Percentiles rank a stretch among this genome's conserved stretches.
Evolutionary conservation across 441 rosid genomes (phyloP).

Genomic region (Jatropha podagrica): DNA sequence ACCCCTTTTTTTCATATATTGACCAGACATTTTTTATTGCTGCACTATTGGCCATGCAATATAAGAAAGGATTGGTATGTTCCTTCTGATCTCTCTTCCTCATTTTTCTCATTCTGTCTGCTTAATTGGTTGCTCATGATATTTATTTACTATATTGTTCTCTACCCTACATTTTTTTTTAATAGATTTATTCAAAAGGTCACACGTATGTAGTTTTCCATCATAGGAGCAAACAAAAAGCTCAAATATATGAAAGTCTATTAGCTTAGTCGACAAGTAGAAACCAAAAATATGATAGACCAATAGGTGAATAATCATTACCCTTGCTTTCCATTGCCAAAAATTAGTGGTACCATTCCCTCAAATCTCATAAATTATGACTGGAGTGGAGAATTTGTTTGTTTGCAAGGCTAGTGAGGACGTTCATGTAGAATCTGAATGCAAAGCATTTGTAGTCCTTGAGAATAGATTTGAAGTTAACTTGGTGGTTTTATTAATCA

Average conservation of each 20-base stretch:
- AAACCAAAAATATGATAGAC: not conserved
- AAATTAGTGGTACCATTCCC: not conserved
- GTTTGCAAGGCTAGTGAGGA: not conserved
- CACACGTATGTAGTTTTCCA: not conserved
- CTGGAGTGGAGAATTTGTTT: not conserved
- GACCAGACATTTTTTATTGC: slow-evolving; percentile 92
- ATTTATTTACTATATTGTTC: not conserved
- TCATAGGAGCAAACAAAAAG: not conserved
- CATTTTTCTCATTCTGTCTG: not conserved
- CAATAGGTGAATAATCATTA: not conserved
- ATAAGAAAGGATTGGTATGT: slow-evolving; percentile 87
- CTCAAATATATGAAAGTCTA: not conserved
- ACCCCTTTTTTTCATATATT: slow-evolving; percentile 22
- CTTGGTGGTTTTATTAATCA: not conserved
- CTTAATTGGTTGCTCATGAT: not conserved
- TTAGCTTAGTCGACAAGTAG: not conserved
- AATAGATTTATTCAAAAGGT: not conserved
- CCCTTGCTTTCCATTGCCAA: not conserved
- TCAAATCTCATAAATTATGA: not conserved
- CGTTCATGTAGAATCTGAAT: not conserved
- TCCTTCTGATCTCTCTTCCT: slow-evolving; percentile 27
- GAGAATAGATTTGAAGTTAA: not conserved
- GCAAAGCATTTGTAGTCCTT: not conserved
- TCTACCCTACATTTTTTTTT: not conserved
- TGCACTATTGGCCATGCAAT: slow-evolving; percentile 97